These are phyloP conservation scores for Quercus suber DNA, from an alignment of 306 rosid genomes.

Conservation along the genomic window DNA sequence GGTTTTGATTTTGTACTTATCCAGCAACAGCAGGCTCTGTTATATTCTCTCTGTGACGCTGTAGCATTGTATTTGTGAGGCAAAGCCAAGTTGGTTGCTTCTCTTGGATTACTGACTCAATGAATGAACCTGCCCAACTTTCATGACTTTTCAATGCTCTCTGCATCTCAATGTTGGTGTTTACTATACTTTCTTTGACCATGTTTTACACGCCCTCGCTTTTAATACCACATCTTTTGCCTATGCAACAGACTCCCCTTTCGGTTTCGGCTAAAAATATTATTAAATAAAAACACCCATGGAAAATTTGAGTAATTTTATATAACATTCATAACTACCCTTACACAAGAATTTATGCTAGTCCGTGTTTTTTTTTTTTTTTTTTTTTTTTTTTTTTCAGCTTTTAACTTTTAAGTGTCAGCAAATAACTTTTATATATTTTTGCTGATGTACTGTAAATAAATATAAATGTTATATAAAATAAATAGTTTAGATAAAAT, in stretches of 20 bases:
- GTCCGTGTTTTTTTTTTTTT: too few relatives aligned
- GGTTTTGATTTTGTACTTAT: slow-evolving; percentile 33
- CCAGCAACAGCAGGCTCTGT: slow-evolving; percentile 14
- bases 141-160: slow-evolving; percentile 19
- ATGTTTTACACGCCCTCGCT: slow-evolving; percentile 11
- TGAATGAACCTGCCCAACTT: slow-evolving; percentile 21
- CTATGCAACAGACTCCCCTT: neutral
- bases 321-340: too few relatives aligned
- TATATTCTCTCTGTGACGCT: neutral
- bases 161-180: slow-evolving; percentile 9
- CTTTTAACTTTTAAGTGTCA: too few relatives aligned
- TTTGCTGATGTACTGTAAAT: too few relatives aligned
- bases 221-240: neutral
- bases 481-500: too few relatives aligned
- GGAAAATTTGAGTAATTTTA: too few relatives aligned
- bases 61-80: slow-evolving; percentile 39
- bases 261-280: neutral
- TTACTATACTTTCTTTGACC: slow-evolving; percentile 29
- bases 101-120: slow-evolving; percentile 23
- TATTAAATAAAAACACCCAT: neutral
- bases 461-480: too few relatives aligned
- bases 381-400: too few relatives aligned
- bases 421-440: too few relatives aligned
- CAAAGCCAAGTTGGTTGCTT: slow-evolving; percentile 25
- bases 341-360: too few relatives aligned